phyloP scores from a whole-genome alignment of 2,329 filamentous ascomycete genomes.

The Talaromyces rugulosus region DNA sequence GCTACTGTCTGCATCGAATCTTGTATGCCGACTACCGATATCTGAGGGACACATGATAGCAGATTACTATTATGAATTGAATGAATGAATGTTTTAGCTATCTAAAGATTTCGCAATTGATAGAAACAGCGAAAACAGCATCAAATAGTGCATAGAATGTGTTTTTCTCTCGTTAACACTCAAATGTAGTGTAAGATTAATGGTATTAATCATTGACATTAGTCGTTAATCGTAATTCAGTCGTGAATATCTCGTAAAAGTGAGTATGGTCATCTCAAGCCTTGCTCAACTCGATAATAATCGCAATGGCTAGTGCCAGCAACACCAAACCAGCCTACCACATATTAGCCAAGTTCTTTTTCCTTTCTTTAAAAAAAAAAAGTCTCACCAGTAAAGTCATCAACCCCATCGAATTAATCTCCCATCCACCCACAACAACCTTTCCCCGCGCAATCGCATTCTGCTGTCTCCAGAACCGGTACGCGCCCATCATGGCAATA shows the following conservation, averaged over 20 bases:
- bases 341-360: not conserved
- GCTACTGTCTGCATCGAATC: not conserved
- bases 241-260: not conserved
- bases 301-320: constrained; percentile 7
- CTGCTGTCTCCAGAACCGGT: constrained; percentile 60
- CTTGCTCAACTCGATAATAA: constrained; percentile 1
- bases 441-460: constrained; percentile 55
- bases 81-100: not conserved
- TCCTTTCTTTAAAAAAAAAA: constrained; percentile 6
- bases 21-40: not conserved
- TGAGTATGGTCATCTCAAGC: not conserved
- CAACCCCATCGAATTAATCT: constrained; percentile 48
- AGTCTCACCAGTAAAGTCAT: constrained; percentile 46
- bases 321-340: constrained; percentile 6
- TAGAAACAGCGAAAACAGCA: not conserved
- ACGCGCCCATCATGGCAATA: constrained; percentile 51
- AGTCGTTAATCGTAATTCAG: not conserved
- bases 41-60: not conserved
- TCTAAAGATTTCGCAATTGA: not conserved
- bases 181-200: not conserved
- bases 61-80: not conserved
- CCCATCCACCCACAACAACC: constrained; percentile 56
- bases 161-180: not conserved
- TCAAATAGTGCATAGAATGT: not conserved
- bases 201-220: not conserved